Percentiles rank a stretch among this genome's conserved stretches.
phyloP scores from a whole-genome alignment of 345 rosid species.

The Viola odorata region DNA sequence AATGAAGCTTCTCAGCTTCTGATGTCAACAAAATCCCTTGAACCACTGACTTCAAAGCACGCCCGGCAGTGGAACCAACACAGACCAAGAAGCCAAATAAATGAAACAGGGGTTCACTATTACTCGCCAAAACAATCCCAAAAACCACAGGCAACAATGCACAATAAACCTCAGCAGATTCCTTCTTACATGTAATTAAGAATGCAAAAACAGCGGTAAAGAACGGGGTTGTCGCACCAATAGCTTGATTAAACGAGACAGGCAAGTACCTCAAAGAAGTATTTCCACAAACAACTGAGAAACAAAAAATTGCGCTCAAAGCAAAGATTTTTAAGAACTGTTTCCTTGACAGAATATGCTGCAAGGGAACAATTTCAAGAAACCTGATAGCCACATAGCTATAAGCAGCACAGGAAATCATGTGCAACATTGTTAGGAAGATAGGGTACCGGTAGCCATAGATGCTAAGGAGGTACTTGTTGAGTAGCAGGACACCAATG shows the following conservation, averaged over 20 bases:
- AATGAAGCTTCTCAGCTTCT: slow-evolving; percentile 89
- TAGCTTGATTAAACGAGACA: slow-evolving; percentile 94
- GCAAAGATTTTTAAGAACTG: slow-evolving; percentile 84
- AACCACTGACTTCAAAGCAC: slow-evolving; percentile 92
- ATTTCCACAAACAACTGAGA: slow-evolving; percentile 96
- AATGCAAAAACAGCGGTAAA: slow-evolving; percentile 95
- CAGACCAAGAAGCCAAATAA: slow-evolving; percentile 90
- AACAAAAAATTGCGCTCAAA: slow-evolving; percentile 73
- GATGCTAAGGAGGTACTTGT: slow-evolving; percentile 89
- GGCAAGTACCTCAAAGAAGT: slow-evolving; percentile 90
- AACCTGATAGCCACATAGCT: slow-evolving; percentile 67
- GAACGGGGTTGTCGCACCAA: slow-evolving; percentile 98
- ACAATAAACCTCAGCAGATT: slow-evolving; percentile 73
- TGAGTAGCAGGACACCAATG: slow-evolving; percentile 88
- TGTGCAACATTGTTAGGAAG: slow-evolving; percentile 87
- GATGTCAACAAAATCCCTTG: slow-evolving; percentile 79
- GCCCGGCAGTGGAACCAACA: slow-evolving; percentile 87
- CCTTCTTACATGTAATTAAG: slow-evolving; percentile 81
- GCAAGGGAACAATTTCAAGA: slow-evolving; percentile 77
- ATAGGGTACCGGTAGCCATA: slow-evolving; percentile 92
- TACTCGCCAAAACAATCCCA: slow-evolving; percentile 89
- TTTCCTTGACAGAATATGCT: slow-evolving; percentile 64
- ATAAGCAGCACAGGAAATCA: slow-evolving; percentile 78
- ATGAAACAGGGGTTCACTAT: slow-evolving; percentile 87
- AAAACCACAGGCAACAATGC: slow-evolving; percentile 88